phyloP scores from a whole-genome alignment of 768 basidiomycete genomes.

The Phylloporus sp. region DNA sequence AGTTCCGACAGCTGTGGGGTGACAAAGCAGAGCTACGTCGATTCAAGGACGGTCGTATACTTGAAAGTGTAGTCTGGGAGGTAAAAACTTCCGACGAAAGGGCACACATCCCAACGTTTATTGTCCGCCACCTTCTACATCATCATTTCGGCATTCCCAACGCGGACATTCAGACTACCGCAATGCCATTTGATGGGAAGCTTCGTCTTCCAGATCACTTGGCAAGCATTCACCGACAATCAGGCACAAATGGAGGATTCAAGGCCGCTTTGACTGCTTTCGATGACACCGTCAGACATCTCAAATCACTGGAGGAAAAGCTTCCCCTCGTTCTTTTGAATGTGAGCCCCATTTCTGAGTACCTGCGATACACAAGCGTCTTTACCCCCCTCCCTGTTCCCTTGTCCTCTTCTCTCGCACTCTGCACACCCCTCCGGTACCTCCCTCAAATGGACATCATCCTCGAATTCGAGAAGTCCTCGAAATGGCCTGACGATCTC shows the following conservation, averaged over 20 bases:
- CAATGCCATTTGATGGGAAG: conserved; percentile 52
- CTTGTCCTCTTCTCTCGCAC: conserved; percentile 41
- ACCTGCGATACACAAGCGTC: conserved; percentile 77
- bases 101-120: conserved; percentile 66
- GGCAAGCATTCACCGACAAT: conserved; percentile 34
- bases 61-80: conserved; percentile 97
- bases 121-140: conserved; percentile 70
- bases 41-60: conserved; percentile 93
- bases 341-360: conserved; percentile 68
- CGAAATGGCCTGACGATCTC: conserved; percentile 93
- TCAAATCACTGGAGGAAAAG: conserved; percentile 69
- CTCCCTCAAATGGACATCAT: conserved; percentile 68
- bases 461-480: conserved; percentile 89
- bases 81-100: conserved; percentile 77
- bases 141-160: conserved; percentile 69
- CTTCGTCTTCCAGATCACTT: conserved; percentile 57
- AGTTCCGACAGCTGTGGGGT: conserved; percentile 89
- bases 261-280: conserved; percentile 76
- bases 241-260: conserved; percentile 50
- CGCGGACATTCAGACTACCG: conserved; percentile 54
- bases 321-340: conserved; percentile 77
- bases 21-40: conserved; percentile 86
- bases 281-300: conserved; percentile 66
- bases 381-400: conserved; percentile 79
- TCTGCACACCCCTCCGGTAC: conserved; percentile 62